Percentiles rank a stretch among this genome's conserved stretches.
Evolutionary conservation across 768 basidiomycete species (phyloP).

Genomic region (Tulasnella sp.): DNA sequence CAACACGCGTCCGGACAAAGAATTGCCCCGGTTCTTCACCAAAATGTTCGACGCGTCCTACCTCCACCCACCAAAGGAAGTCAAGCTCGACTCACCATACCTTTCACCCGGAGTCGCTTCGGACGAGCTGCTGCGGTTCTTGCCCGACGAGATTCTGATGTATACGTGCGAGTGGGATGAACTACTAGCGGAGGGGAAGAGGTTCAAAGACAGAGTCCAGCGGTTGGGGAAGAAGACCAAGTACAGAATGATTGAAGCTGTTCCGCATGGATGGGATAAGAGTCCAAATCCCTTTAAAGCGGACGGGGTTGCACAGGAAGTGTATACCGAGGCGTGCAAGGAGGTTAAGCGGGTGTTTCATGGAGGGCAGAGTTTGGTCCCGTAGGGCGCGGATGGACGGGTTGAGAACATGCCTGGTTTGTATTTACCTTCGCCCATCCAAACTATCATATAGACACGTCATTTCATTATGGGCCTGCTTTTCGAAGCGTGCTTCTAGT

Average conservation of each 20-base stretch:
- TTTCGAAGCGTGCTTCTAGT: no score
- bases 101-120: slow-evolving; percentile 30
- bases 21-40: slow-evolving; percentile 28
- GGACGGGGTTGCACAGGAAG: not conserved
- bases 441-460: no score
- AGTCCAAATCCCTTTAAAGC: not conserved
- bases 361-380: not conserved
- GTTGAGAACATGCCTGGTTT: not conserved
- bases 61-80: slow-evolving; percentile 25
- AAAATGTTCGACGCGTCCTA: slow-evolving; percentile 32
- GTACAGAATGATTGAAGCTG: slow-evolving; percentile 27
- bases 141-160: slow-evolving; percentile 30
- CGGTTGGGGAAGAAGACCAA: slow-evolving; percentile 28
- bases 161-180: slow-evolving; percentile 31
- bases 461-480: no score
- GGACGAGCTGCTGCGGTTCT: slow-evolving; percentile 27
- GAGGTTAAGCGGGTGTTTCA: slow-evolving; percentile 23
- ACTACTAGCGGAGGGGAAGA: slow-evolving; percentile 30
- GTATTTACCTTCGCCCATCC: not conserved
- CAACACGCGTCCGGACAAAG: slow-evolving; percentile 21
- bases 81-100: slow-evolving; percentile 26
- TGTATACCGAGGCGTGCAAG: slow-evolving; percentile 23
- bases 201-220: slow-evolving; percentile 27
- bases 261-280: slow-evolving; percentile 32
- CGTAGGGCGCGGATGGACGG: not conserved